These are phyloP conservation scores for Backusella westeae DNA, from an alignment of 192 early-diverging fungal species.

Conservation along the genomic window DNA sequence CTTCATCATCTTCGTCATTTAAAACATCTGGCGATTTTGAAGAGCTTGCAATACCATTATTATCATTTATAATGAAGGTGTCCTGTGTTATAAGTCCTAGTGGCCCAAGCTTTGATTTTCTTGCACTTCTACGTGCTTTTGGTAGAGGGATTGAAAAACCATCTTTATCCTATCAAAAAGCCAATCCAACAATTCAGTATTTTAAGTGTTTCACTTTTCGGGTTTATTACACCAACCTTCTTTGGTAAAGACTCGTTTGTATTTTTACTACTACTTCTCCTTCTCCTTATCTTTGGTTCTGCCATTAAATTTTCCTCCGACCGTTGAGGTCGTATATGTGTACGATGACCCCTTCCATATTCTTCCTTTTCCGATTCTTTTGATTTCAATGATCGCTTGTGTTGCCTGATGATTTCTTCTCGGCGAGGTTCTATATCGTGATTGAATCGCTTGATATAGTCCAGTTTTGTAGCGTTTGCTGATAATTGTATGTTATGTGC, in stretches of 20 bases:
- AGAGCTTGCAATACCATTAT: background rate
- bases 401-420: background rate
- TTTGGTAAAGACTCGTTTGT: background rate
- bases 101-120: background rate
- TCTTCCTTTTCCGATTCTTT: background rate
- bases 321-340: background rate
- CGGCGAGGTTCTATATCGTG: background rate
- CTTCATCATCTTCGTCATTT: background rate
- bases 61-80: background rate
- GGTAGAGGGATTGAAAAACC: background rate
- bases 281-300: background rate
- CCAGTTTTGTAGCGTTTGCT: background rate
- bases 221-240: background rate
- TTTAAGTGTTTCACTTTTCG: background rate
- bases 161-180: background rate
- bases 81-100: background rate
- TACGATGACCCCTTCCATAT: background rate
- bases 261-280: background rate
- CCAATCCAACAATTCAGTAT: background rate
- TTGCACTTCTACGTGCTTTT: background rate
- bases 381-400: background rate
- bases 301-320: background rate
- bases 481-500: background rate
- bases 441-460: background rate
- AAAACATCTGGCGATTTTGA: background rate